Evolutionary conservation across 2,329 filamentous ascomycete genomes (phyloP).

Genomic region (Diaporthe citriasiana): DNA sequence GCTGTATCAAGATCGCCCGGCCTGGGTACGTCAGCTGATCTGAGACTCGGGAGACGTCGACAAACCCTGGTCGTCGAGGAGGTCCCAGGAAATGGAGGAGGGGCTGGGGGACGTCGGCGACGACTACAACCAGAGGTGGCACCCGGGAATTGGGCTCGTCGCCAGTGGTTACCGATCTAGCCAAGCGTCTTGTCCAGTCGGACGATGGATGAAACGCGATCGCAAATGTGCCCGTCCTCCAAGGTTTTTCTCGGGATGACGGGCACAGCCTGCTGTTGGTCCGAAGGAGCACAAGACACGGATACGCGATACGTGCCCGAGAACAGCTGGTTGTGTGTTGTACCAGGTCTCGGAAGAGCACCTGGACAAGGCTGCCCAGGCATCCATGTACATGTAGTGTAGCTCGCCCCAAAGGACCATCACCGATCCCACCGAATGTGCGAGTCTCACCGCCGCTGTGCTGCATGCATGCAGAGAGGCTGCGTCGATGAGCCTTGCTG

Average conservation of each 20-base stretch:
- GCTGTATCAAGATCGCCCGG: constrained; percentile 15
- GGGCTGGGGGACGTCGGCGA: background rate
- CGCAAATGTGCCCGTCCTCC: background rate
- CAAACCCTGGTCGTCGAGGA: background rate
- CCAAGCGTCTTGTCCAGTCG: constrained; percentile 23
- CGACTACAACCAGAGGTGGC: background rate
- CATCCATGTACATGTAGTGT: constrained; percentile 17
- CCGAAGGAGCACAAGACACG: constrained; percentile 29
- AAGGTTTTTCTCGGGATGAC: background rate
- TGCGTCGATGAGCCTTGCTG: constrained; percentile 9
- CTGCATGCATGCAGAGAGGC: constrained; percentile 13
- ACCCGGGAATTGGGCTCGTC: constrained; percentile 9
- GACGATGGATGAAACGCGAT: constrained; percentile 25
- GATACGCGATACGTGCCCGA: constrained; percentile 11
- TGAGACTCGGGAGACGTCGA: constrained; percentile 19
- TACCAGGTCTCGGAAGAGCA: background rate
- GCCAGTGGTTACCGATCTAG: background rate
- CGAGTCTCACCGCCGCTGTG: constrained; percentile 24
- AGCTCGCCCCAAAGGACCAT: background rate
- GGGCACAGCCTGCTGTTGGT: constrained; percentile 27
- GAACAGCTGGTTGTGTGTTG: background rate
- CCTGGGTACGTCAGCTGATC: constrained; percentile 23
- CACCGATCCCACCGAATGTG: constrained; percentile 2
- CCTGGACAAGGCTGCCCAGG: constrained; percentile 11
- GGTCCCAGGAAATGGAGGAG: background rate